Conservation (phyloP, 1,139 yeast genomes). For the Scheffersomyces insectosa region DNA sequence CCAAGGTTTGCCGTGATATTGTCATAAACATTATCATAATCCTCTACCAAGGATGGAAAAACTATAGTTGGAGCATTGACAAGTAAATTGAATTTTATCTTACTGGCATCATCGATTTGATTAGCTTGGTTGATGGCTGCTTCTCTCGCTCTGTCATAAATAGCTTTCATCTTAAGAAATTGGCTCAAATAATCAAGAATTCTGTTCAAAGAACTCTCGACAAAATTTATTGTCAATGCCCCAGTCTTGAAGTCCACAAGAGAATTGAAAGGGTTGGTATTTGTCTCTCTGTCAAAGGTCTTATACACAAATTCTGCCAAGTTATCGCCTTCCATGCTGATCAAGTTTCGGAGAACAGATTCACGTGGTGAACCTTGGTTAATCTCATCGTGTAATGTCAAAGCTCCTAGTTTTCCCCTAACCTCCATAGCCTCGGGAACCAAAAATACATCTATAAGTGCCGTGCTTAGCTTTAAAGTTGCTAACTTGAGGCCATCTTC, state of each 20-base stretch:
- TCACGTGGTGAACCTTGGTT: constrained; percentile 62
- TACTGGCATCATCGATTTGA: constrained; percentile 61
- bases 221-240: constrained; percentile 70
- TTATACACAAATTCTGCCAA: constrained; percentile 83
- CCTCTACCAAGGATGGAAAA: constrained; percentile 64
- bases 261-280: constrained; percentile 54
- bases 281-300: constrained; percentile 65
- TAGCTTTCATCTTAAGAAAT: constrained; percentile 80
- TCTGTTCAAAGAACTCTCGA: constrained; percentile 76
- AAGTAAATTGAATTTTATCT: constrained; percentile 69
- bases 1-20: constrained; percentile 76
- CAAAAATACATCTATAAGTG: constrained; percentile 63
- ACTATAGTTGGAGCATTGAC: constrained; percentile 81
- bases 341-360: constrained; percentile 62
- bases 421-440: constrained; percentile 81
- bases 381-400: constrained; percentile 76
- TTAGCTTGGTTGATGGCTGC: constrained; percentile 72
- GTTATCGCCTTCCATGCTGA: constrained; percentile 80
- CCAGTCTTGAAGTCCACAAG: constrained; percentile 70
- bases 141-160: constrained; percentile 85
- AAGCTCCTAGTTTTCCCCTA: constrained; percentile 74
- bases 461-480: constrained; percentile 73
- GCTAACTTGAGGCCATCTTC: constrained; percentile 86
- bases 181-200: constrained; percentile 68
- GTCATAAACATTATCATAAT: constrained; percentile 47